phyloP scores from a whole-genome alignment of 192 early-diverging fungal species.

The Dimargaris cristalligena region DNA sequence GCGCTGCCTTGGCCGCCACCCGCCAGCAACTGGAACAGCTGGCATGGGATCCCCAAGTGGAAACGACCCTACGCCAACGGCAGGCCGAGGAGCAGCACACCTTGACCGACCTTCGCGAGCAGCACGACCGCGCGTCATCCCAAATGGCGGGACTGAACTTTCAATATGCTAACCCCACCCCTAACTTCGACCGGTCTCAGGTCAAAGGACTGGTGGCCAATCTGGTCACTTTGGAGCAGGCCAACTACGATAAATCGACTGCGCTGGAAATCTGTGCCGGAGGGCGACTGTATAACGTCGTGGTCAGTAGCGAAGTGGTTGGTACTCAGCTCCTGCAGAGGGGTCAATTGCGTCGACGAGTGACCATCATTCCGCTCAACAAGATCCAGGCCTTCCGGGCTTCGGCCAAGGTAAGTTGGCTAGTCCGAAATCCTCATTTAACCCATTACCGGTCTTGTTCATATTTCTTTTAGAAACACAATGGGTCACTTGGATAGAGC shows the following conservation, averaged over 20 bases:
- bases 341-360: conserved; percentile 56
- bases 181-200: conserved; percentile 72
- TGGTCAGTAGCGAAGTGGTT: conserved; percentile 77
- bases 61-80: conserved; percentile 1
- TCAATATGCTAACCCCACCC: conserved; percentile 62
- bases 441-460: no score
- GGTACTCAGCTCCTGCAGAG: conserved; percentile 64
- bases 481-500: no score
- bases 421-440: no score
- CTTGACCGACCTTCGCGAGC: conserved; percentile 21
- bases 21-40: neutral
- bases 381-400: conserved; percentile 54
- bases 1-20: neutral
- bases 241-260: conserved; percentile 41
- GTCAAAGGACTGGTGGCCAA: conserved; percentile 92
- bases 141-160: conserved; percentile 56
- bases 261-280: conserved; percentile 95
- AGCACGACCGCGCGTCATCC: conserved; percentile 21
- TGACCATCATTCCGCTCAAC: conserved; percentile 93
- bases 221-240: conserved; percentile 58
- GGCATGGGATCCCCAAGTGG: neutral
- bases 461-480: no score
- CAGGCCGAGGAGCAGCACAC: neutral
- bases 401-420: no score
- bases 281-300: conserved; percentile 82